Percentiles rank a stretch among this genome's conserved stretches.
Evolutionary conservation across 2,329 filamentous ascomycete species (phyloP).

Genomic region (Xylariomycetidae sp.): DNA sequence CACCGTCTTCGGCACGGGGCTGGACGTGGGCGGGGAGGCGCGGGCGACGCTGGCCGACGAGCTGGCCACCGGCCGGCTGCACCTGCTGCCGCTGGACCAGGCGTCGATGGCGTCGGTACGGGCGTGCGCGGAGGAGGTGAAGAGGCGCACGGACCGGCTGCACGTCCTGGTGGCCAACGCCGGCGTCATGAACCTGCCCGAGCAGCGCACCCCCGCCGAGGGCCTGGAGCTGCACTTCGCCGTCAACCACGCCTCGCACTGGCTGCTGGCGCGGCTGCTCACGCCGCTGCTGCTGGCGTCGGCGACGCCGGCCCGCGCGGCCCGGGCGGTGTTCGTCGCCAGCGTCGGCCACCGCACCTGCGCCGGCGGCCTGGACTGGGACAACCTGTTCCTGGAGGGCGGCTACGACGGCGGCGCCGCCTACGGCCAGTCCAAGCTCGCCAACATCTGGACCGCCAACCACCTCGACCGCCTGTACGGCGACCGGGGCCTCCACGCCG

Average conservation of each 20-base stretch:
- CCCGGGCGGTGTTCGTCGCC: conserved; percentile 10
- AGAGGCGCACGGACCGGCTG: conserved; percentile 11
- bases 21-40: conserved; percentile 9
- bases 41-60: conserved; percentile 2
- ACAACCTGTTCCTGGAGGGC: conserved; percentile 7
- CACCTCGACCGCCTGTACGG: conserved; percentile 41
- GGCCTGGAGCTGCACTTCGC: conserved; percentile 12
- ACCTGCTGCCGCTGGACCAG: conserved; percentile 7
- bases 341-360: conserved; percentile 7
- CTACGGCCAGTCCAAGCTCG: conserved; percentile 29
- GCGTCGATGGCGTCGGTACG: conserved; percentile 5
- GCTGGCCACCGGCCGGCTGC: conserved; percentile 10
- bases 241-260: conserved; percentile 12
- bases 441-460: conserved; percentile 41
- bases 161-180: conserved; percentile 27
- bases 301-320: conserved; percentile 2
- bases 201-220: conserved; percentile 6
- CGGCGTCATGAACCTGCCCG: conserved; percentile 8
- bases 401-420: conserved; percentile 4
- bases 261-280: conserved; percentile 9
- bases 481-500: conserved; percentile 31
- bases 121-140: conserved; percentile 9
- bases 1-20: conserved; percentile 8
- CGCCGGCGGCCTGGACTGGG: conserved; percentile 5
- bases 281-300: conserved; percentile 5